These are phyloP conservation scores for Protea cynaroides DNA, from an alignment of 164 flowering plant species.

Conservation along the genomic window DNA sequence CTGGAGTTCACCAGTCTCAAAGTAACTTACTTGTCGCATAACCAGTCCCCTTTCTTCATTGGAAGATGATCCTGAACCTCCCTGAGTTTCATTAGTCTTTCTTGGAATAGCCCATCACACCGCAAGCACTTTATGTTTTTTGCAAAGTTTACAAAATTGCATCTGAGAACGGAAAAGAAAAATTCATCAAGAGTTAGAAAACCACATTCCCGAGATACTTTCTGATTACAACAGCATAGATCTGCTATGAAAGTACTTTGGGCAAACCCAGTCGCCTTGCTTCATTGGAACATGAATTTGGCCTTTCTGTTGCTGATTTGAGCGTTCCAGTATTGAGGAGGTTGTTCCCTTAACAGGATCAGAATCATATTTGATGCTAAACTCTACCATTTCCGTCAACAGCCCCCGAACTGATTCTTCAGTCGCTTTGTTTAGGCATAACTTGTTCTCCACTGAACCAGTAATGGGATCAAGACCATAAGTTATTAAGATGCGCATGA, in stretches of 20 bases:
- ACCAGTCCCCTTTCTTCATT: slow-evolving; percentile 91
- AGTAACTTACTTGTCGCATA: slow-evolving; percentile 58
- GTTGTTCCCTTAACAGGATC: slow-evolving; percentile 12
- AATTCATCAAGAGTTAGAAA: neutral
- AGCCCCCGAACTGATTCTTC: slow-evolving; percentile 62
- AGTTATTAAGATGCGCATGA: slow-evolving; percentile 66
- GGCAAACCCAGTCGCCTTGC: slow-evolving; percentile 83
- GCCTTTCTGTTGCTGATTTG: slow-evolving; percentile 17
- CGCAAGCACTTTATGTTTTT: slow-evolving; percentile 75
- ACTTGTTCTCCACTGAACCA: slow-evolving; percentile 48
- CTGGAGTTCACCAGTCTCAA: neutral
- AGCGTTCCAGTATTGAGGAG: slow-evolving; percentile 11
- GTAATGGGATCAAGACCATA: slow-evolving; percentile 61
- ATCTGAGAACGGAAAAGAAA: slow-evolving; percentile 35
- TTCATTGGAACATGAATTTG: slow-evolving; percentile 40
- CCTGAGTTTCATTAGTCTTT: slow-evolving; percentile 36
- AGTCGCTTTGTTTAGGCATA: slow-evolving; percentile 33
- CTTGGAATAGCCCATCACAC: slow-evolving; percentile 48
- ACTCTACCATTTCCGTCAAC: slow-evolving; percentile 52
- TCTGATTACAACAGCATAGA: neutral
- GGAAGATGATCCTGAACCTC: slow-evolving; percentile 71
- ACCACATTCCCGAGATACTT: neutral
- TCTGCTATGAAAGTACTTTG: slow-evolving; percentile 45
- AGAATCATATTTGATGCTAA: slow-evolving; percentile 23
- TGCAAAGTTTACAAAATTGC: slow-evolving; percentile 77